A percentile compares a stretch with the other conserved stretches of the same genome.
phyloP scores from a whole-genome alignment of 805 yeast species.

The Hanseniaspora nectarophila region DNA sequence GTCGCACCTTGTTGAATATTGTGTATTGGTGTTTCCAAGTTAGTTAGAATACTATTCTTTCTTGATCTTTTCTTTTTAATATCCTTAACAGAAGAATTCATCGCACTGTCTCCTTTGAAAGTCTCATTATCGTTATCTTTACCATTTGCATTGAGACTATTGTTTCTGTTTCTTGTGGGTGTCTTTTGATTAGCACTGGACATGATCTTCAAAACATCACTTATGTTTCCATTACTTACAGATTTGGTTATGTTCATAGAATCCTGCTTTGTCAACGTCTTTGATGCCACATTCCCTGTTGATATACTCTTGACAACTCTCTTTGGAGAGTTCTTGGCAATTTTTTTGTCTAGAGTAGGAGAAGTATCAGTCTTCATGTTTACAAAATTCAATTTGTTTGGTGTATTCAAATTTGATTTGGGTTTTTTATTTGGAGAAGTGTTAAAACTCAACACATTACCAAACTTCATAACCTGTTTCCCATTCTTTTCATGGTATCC shows the following conservation, averaged over 20 bases:
- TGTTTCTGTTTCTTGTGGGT: slow-evolving; percentile 9
- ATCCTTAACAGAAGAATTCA: slow-evolving; percentile 5
- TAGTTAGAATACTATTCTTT: slow-evolving; percentile 6
- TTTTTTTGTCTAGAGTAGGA: slow-evolving; percentile 6
- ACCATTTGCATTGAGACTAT: background rate
- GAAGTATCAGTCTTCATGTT: background rate
- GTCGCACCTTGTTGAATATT: background rate
- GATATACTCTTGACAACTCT: slow-evolving; percentile 11
- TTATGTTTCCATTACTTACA: background rate
- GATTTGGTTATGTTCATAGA: background rate
- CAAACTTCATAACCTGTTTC: slow-evolving; percentile 29
- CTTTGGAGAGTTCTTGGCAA: slow-evolving; percentile 2
- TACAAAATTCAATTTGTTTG: background rate
- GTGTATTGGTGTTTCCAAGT: slow-evolving; percentile 5
- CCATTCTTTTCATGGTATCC: slow-evolving; percentile 21
- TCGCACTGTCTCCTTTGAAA: background rate
- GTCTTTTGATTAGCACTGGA: slow-evolving; percentile 3
- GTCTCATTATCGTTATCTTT: background rate
- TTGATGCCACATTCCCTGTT: slow-evolving; percentile 3
- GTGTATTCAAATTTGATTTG: background rate
- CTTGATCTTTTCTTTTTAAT: slow-evolving; percentile 10
- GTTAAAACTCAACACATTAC: slow-evolving; percentile 10
- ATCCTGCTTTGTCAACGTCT: background rate
- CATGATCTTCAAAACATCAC: background rate
- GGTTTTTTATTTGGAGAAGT: background rate